Evolutionary conservation across 805 yeast genomes (phyloP), one percentile per base, ranked within the genome.

Genomic region (Wickerhamomyces sydowiorum): DNA sequence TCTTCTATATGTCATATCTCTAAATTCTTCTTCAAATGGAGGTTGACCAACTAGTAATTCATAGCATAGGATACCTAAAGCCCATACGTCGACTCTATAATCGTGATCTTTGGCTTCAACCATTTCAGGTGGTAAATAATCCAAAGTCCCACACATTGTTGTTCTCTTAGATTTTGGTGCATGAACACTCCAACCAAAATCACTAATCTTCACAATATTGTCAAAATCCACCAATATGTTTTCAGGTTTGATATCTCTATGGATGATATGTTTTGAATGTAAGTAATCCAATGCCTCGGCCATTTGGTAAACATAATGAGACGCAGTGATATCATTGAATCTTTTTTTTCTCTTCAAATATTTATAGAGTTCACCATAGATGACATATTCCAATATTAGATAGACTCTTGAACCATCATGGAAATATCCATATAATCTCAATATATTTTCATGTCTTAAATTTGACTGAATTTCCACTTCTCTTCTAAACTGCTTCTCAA

Each of bases 81-180:
- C 87, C 99, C 99, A 91, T 3, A 84, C 74, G 59, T 91, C 99
- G 0, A 88, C 96, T 39, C 72, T 72, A 40, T 72, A 73, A 52
- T 85, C 91, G 53, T 91, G 93, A 10, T 80, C 85, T 51, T 76
- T 80, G 1, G 86, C 80, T 47, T 84, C 93, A 7, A 91, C 86
- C 85, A 93, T 82, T 64, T 91, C 99, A 7, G 99, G 99, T 0
- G 98, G 95, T 14, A 93, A 64, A 53, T 91, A 91, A 62, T 93
- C 98, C 32, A 91, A 67, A 0, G 99, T 93, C 0, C 99, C 98
- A 63, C 98, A 93, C 67, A 93, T 75, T 0, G 98, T 91, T 14
- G 79, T 71, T 54, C 96, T 67, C 47, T 76, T 74, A 0, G 70
- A 64, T 0, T 74, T 64, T 1, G 78, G 77, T 0, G 85, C 73